Evolutionary conservation across 2,329 filamentous ascomycete genomes (phyloP).

Genomic region (Aspergillus fumigatus): DNA sequence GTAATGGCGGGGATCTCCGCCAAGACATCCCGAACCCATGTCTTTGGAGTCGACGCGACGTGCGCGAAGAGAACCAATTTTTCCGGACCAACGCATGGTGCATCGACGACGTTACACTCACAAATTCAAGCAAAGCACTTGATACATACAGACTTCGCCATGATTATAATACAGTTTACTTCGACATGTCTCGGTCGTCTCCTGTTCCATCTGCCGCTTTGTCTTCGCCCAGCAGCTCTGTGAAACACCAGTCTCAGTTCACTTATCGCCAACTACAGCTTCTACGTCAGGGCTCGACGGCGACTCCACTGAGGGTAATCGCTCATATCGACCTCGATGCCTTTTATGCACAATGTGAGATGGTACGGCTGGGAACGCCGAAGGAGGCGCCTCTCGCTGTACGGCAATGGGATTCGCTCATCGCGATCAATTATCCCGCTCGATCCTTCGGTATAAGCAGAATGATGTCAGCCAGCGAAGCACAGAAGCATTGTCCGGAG

Average conservation of each 20-base stretch:
- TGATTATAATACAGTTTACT: slow-evolving; percentile 8
- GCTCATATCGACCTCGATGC: slow-evolving; percentile 94
- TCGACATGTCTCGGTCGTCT: slow-evolving; percentile 66
- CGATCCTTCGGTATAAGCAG: slow-evolving; percentile 73
- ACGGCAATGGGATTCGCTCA: slow-evolving; percentile 91
- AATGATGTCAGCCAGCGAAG: slow-evolving; percentile 74
- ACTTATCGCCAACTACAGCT: slow-evolving; percentile 79
- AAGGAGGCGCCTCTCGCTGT: slow-evolving; percentile 82
- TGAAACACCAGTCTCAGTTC: slow-evolving; percentile 60
- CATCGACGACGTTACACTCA: neutral
- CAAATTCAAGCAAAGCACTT: neutral
- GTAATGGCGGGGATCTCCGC: neutral
- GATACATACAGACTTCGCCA: slow-evolving; percentile 5
- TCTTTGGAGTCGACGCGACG: neutral
- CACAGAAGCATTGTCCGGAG: slow-evolving; percentile 78
- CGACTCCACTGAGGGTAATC: slow-evolving; percentile 77
- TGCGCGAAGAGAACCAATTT: neutral
- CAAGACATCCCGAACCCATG: neutral
- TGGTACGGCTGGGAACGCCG: slow-evolving; percentile 71
- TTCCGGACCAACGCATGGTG: neutral
- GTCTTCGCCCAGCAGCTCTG: slow-evolving; percentile 43
- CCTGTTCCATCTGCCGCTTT: slow-evolving; percentile 21
- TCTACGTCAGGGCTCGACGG: slow-evolving; percentile 64
- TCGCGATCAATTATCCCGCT: slow-evolving; percentile 94
- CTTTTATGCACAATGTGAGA: slow-evolving; percentile 96